Evolutionary conservation across 805 yeast genomes (phyloP).

Genomic region (Cyberlindnera subsufficiens): DNA sequence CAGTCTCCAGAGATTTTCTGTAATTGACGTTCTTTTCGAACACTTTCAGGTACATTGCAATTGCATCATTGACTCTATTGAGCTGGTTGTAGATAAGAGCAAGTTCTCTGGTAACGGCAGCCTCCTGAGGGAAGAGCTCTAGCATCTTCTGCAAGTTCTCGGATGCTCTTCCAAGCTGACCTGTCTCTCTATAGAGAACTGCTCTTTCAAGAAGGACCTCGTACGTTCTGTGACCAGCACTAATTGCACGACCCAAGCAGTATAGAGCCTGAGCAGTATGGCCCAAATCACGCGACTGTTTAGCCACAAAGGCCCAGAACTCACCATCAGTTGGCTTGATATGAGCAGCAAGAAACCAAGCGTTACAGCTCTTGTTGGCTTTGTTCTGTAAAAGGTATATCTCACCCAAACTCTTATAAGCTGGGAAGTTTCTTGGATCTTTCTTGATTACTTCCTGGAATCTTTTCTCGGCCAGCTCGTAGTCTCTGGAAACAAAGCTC

Average conservation of each 20-base stretch:
- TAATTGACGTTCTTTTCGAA: constrained; percentile 51
- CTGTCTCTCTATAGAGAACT: constrained; percentile 56
- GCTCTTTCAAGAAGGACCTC: constrained; percentile 62
- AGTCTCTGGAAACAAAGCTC: constrained; percentile 64
- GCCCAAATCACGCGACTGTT: constrained; percentile 55
- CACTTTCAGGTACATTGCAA: constrained; percentile 58
- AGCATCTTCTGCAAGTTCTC: constrained; percentile 64
- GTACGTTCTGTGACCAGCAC: constrained; percentile 41
- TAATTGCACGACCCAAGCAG: constrained; percentile 64
- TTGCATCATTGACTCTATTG: constrained; percentile 65
- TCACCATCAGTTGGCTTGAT: constrained; percentile 68
- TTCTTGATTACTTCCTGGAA: constrained; percentile 68
- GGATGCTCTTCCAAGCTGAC: constrained; percentile 64
- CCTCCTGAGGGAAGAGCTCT: constrained; percentile 50
- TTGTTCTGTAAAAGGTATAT: constrained; percentile 66
- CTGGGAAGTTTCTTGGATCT: constrained; percentile 74
- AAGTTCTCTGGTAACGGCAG: constrained; percentile 53
- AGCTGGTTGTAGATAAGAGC: constrained; percentile 45
- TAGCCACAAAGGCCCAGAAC: constrained; percentile 77
- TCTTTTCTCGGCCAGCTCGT: constrained; percentile 49
- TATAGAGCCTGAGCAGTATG: constrained; percentile 72
- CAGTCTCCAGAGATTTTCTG: constrained; percentile 23
- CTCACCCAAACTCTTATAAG: constrained; percentile 85
- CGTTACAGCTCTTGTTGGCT: constrained; percentile 65
- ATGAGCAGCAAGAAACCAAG: constrained; percentile 81